Evolutionary conservation across 176 grass and related monocot species (phyloP).

Genomic region (Cenchrus purpureus): DNA sequence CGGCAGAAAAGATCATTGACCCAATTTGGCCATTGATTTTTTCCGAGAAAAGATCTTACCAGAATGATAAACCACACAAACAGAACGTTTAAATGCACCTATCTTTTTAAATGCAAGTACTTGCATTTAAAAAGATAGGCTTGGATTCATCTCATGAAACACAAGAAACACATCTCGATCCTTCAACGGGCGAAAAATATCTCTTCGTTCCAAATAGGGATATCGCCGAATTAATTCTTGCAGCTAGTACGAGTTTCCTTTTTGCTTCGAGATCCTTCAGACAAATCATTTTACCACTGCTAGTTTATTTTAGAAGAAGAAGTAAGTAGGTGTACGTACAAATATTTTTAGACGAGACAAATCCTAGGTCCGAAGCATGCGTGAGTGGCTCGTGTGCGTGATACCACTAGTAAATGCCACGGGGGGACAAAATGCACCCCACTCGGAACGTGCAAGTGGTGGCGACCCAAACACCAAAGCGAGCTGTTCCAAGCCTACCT

Average conservation of each 20-base stretch:
- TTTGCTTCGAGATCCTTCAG: not conserved
- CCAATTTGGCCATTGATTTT: too few species aligned
- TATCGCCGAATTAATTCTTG: not conserved
- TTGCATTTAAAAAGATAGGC: too few species aligned
- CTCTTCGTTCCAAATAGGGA: not conserved
- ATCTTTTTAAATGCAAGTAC: not conserved
- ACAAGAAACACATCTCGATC: not conserved
- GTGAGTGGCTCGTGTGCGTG: not conserved
- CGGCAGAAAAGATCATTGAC: too few species aligned
- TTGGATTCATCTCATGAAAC: too few species aligned
- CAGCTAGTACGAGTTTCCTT: too few species aligned
- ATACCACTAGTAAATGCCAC: not conserved
- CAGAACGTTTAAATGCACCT: not conserved
- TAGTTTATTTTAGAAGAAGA: not conserved
- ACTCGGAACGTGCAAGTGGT: slow-evolving; percentile 33
- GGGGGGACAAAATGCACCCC: slow-evolving; percentile 20
- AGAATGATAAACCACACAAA: too few species aligned
- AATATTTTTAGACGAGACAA: not conserved
- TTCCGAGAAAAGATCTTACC: too few species aligned
- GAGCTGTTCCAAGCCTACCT: not conserved
- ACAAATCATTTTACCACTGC: not conserved
- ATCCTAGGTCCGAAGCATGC: not conserved
- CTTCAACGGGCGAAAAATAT: too few species aligned
- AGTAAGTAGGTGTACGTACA: not conserved
- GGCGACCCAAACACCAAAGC: not conserved